Percentiles rank a stretch among this genome's conserved stretches.
Conservation (phyloP, 2,329 filamentous ascomycete species). For the Tolypocladium sp. region DNA sequence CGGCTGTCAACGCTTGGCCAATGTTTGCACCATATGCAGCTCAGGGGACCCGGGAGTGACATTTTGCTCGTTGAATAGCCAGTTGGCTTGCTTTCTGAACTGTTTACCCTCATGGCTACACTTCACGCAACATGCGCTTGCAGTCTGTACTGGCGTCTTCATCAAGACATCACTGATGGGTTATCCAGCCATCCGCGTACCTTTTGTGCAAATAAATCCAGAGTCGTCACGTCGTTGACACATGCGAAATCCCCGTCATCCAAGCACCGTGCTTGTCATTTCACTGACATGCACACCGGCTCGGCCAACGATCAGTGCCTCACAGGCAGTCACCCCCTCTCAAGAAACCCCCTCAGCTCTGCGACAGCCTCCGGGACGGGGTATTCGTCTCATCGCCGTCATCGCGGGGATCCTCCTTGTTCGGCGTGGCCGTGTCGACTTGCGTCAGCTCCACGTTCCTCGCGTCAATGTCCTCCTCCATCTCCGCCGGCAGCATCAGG, state of each 20-base stretch:
- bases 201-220: background rate
- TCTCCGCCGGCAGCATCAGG: slow-evolving; percentile 61
- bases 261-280: background rate
- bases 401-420: background rate
- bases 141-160: too few relatives aligned
- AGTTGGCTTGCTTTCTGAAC: too few relatives aligned
- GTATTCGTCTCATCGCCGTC: background rate
- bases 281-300: background rate
- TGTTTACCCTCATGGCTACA: too few relatives aligned
- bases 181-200: too few relatives aligned
- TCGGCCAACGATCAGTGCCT: background rate
- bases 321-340: background rate
- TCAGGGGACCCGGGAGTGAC: too few relatives aligned
- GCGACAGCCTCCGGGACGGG: background rate
- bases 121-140: too few relatives aligned
- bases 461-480: slow-evolving; percentile 46
- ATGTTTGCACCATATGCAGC: too few relatives aligned
- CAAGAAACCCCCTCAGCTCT: background rate
- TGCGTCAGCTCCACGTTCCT: background rate
- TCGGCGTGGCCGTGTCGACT: background rate
- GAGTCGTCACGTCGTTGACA: background rate
- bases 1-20: background rate
- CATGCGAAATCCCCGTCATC: background rate
- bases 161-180: too few relatives aligned
- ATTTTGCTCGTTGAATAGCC: too few relatives aligned